Base-by-base conservation (phyloP, 2,329 filamentous ascomycete genomes). In the Botrytis galanthina region DNA sequence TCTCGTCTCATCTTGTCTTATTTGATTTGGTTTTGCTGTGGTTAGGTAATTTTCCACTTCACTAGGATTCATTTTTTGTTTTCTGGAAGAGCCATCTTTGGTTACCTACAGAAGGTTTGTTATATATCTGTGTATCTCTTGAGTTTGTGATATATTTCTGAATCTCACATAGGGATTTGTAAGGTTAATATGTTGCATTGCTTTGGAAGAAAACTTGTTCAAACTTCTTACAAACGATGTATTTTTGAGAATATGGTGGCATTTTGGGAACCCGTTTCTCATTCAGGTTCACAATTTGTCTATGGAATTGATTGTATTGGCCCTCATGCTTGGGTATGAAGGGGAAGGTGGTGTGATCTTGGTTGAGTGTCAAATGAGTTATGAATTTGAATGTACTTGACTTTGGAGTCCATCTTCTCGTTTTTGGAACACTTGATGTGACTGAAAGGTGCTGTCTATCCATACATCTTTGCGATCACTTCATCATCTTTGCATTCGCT, bases 141-240 rank as follows among this genome's bases (percentile, higher is more conserved):
- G 10, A 26, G 22, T 51, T 26, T 51, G 46, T 8, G 22, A 1
- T 1, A 48, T 22, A 2, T 1, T 4, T 48, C 9, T 46, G 44
- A 10, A 20, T 26, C 12, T 12, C 9, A 12, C 9, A 12, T 48
- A 42, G 4, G 6, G 4, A 42, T 18, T 42, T 42, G 16, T 14
- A 42, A 42, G 42, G 42, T 42, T 42, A 1, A 37, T 26, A 22
- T 20, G 4, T 22, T 60, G 4, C 2, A 37, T 37, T 20, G 12
- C 7, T 26, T 37, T 6, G 32, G 1, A 37, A 9, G 3, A n/a
- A 16, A 20, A 2, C 6, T 2, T 37, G 20, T 26, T 26, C 4
- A 2, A 12, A 7, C 3, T 14, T 37, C 10, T 1, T 16, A 37
- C 20, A 0, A 1, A 1, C 57, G 26, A 22, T 22, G 32, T 14